phyloP scores from a whole-genome alignment of 2,329 filamentous ascomycete species.

The Akanthomyces dipterigenus region DNA sequence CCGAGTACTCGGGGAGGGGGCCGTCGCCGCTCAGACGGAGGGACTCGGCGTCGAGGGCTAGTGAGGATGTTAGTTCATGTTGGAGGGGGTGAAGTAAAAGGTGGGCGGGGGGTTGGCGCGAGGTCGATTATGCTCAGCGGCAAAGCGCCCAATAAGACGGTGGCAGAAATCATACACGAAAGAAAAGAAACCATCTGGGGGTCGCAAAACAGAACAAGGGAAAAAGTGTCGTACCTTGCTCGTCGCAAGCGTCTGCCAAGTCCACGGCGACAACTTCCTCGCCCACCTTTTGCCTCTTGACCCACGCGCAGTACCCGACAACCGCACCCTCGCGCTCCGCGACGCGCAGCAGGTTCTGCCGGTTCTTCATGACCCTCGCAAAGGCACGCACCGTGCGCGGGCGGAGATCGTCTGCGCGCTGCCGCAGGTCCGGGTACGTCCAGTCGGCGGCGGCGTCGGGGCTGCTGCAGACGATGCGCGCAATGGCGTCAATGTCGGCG shows the following conservation, averaged over 20 bases:
- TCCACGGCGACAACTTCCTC: background rate
- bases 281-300: background rate
- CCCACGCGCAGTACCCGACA: background rate
- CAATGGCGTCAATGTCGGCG: background rate
- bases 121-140: too few species aligned
- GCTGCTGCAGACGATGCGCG: background rate
- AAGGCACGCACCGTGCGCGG: background rate
- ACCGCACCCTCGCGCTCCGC: background rate
- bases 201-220: too few species aligned
- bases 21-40: background rate
- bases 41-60: background rate
- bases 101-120: too few species aligned
- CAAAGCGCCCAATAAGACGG: too few species aligned
- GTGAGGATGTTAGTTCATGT: background rate
- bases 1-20: background rate
- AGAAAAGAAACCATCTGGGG: too few species aligned
- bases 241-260: background rate
- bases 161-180: too few species aligned
- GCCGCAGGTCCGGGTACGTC: background rate
- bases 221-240: background rate
- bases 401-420: background rate
- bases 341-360: background rate
- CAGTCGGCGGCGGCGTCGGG: slow-evolving; percentile 3
- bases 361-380: background rate
- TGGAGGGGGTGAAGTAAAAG: background rate